phyloP scores from a whole-genome alignment of 768 basidiomycete species.

The Rickenella mellea region DNA sequence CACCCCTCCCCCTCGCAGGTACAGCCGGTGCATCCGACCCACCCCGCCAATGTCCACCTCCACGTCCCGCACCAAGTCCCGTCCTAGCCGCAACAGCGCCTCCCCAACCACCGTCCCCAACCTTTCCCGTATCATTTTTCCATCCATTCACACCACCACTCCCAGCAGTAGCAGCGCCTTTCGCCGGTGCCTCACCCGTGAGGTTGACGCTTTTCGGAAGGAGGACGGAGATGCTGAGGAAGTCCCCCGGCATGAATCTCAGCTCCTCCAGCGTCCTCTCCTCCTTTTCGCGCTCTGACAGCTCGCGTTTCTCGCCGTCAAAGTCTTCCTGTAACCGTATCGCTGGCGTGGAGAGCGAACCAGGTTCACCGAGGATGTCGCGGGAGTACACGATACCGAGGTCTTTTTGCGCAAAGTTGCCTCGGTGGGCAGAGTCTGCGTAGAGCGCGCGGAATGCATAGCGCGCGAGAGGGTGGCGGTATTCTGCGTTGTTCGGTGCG shows the following conservation, averaged over 20 bases:
- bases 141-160: conserved; percentile 23
- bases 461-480: conserved; percentile 72
- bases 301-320: conserved; percentile 20
- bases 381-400: conserved; percentile 76
- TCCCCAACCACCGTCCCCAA: conserved; percentile 40
- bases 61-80: conserved; percentile 38
- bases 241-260: conserved; percentile 75
- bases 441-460: conserved; percentile 77
- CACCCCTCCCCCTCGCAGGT: conserved; percentile 16
- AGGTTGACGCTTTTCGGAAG: conserved; percentile 55
- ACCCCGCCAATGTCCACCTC: conserved; percentile 65
- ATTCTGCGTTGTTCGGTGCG: conserved; percentile 59
- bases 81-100: conserved; percentile 23
- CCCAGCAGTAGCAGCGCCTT: conserved; percentile 28
- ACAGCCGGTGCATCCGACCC: conserved; percentile 42
- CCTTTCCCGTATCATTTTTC: conserved; percentile 13
- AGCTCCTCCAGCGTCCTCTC: conserved; percentile 73
- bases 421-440: conserved; percentile 63
- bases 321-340: conserved; percentile 50
- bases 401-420: conserved; percentile 67
- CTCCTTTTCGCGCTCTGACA: conserved; percentile 41
- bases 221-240: conserved; percentile 62
- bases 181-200: conserved; percentile 41
- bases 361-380: conserved; percentile 77
- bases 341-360: conserved; percentile 45